Percentiles rank a stretch among this genome's conserved stretches.
These are phyloP conservation scores for Pisolithus tinctorius DNA, from an alignment of 768 basidiomycete genomes.

Conservation along the genomic window DNA sequence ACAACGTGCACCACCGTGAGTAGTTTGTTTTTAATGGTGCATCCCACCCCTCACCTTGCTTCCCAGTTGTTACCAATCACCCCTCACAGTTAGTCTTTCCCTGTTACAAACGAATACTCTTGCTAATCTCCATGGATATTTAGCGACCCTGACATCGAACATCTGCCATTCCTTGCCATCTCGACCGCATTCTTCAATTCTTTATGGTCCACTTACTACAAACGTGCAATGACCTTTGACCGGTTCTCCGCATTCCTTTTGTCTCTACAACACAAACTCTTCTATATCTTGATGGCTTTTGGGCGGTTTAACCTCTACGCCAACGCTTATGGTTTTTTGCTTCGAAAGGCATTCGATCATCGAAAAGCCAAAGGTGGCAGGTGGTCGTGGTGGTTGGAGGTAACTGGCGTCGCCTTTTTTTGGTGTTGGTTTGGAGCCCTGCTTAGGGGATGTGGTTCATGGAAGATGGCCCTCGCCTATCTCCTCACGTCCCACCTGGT, in stretches of 20 bases:
- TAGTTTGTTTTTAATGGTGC: slow-evolving; percentile 11
- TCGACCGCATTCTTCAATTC: slow-evolving; percentile 80
- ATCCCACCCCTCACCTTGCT: slow-evolving; percentile 2
- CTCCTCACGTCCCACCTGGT: slow-evolving; percentile 79
- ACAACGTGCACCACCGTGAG: slow-evolving; percentile 94
- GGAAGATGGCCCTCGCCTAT: slow-evolving; percentile 65
- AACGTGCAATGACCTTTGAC: slow-evolving; percentile 78
- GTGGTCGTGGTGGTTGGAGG: slow-evolving; percentile 76
- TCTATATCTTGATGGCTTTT: slow-evolving; percentile 85
- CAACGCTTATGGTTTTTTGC: slow-evolving; percentile 74
- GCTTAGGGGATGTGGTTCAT: slow-evolving; percentile 63
- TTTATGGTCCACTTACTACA: slow-evolving; percentile 93
- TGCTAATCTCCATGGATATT: slow-evolving; percentile 6
- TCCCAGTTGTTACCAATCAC: slow-evolving; percentile 90
- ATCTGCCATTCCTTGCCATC: slow-evolving; percentile 93
- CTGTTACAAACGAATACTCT: neutral
- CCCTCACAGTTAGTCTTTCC: slow-evolving; percentile 72
- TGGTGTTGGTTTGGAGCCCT: slow-evolving; percentile 82
- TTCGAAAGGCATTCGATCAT: slow-evolving; percentile 57
- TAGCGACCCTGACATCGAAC: slow-evolving; percentile 81
- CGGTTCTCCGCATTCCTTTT: slow-evolving; percentile 57
- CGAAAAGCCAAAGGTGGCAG: slow-evolving; percentile 59
- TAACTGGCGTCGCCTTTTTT: slow-evolving; percentile 72
- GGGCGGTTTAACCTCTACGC: slow-evolving; percentile 94
- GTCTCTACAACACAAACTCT: slow-evolving; percentile 81